Conservation (phyloP, 2,329 filamentous ascomycete genomes). For the Talaromyces sp. region DNA sequence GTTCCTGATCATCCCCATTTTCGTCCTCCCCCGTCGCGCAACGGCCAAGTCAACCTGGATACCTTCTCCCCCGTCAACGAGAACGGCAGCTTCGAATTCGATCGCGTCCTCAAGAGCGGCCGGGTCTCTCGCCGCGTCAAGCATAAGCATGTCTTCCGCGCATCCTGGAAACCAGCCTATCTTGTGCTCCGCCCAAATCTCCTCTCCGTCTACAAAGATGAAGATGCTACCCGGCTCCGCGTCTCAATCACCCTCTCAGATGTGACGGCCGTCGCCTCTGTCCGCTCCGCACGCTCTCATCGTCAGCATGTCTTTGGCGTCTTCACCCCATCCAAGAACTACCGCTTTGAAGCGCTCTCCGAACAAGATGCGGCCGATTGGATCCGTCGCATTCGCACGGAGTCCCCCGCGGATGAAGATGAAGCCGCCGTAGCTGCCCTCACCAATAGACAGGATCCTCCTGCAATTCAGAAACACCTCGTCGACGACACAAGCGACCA, state of each 20-base stretch:
- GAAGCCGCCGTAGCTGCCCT: conserved; percentile 74
- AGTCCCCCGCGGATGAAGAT: conserved; percentile 83
- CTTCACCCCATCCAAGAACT: conserved; percentile 89
- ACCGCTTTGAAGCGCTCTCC: conserved; percentile 78
- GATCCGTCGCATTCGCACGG: conserved; percentile 77
- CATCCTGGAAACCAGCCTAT: conserved; percentile 90
- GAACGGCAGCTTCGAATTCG: conserved; percentile 94
- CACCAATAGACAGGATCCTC: conserved; percentile 16
- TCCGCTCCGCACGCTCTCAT: conserved; percentile 87
- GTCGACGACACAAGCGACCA: conserved; percentile 46
- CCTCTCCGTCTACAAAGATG: conserved; percentile 89
- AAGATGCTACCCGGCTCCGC: conserved; percentile 84
- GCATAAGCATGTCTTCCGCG: conserved; percentile 78
- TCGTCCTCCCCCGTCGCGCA: conserved; percentile 34
- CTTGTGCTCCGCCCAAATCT: conserved; percentile 88
- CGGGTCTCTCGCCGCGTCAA: conserved; percentile 85
- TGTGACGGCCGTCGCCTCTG: conserved; percentile 83
- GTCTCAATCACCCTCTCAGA: conserved; percentile 88
- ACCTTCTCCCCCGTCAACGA: conserved; percentile 85
- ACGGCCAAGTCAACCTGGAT: conserved; percentile 59
- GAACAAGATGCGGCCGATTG: conserved; percentile 79
- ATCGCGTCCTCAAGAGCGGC: conserved; percentile 88
- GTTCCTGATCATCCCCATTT: conserved; percentile 30
- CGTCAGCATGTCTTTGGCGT: conserved; percentile 87
- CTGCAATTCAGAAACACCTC: conserved; percentile 30